Conservation (phyloP, 257 asterid species). For the Scutellaria galericulata region DNA sequence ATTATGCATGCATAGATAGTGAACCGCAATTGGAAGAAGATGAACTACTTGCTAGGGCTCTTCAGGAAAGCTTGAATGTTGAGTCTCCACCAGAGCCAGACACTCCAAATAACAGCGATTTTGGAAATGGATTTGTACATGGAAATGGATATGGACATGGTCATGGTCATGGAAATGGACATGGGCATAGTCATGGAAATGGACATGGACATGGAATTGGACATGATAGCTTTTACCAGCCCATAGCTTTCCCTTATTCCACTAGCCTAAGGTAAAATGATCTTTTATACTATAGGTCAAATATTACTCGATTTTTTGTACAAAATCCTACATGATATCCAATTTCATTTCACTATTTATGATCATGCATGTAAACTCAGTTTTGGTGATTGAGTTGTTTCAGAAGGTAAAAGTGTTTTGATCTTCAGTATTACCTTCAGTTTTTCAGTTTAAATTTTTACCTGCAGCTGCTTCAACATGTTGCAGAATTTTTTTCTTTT, state of each 20-base stretch:
- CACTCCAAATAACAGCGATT: conserved; percentile 42
- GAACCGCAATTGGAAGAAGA: conserved; percentile 82
- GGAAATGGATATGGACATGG: conserved; percentile 43
- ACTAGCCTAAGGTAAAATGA: conserved; percentile 46
- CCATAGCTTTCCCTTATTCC: conserved; percentile 44
- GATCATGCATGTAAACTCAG: conserved; percentile 9
- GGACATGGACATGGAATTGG: conserved; percentile 43
- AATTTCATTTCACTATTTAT: background rate
- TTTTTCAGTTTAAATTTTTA: background rate
- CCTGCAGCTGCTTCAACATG: background rate
- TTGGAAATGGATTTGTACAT: conserved; percentile 39
- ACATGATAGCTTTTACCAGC: conserved; percentile 50
- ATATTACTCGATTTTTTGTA: background rate
- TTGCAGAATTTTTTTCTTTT: conserved; percentile 1
- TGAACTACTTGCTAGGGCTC: conserved; percentile 85
- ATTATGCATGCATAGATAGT: conserved; percentile 52
- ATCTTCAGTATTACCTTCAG: conserved; percentile 9
- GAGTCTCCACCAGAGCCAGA: conserved; percentile 63
- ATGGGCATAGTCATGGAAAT: conserved; percentile 31
- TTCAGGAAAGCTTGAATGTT: conserved; percentile 76
- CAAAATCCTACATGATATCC: background rate
- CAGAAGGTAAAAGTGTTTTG: conserved; percentile 13
- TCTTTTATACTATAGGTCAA: conserved; percentile 13
- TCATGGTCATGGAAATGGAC: conserved; percentile 25
- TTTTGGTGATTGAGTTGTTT: conserved; percentile 1